Evolutionary conservation across 768 basidiomycete genomes (phyloP).

Genomic region (Serendipita vermifera): DNA sequence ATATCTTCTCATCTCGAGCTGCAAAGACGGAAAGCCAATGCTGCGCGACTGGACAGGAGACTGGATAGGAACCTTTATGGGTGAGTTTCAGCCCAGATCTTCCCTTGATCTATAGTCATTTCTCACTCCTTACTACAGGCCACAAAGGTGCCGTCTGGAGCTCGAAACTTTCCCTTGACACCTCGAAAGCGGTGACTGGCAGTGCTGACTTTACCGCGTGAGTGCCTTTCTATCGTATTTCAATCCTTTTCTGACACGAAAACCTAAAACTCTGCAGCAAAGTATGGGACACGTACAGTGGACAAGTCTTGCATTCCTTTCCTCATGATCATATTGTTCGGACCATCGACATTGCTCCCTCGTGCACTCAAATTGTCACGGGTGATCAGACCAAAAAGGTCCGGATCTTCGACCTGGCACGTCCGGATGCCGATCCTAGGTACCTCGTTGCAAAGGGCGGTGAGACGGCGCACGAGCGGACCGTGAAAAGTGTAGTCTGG

Average conservation of each 20-base stretch:
- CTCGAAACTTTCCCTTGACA: constrained; percentile 78
- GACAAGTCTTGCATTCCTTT: constrained; percentile 83
- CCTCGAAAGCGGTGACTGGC: constrained; percentile 76
- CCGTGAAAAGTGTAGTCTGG: constrained; percentile 88
- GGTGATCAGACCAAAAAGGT: constrained; percentile 98
- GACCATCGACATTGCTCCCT: constrained; percentile 75
- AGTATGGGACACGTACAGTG: constrained; percentile 91
- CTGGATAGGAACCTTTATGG: constrained; percentile 71
- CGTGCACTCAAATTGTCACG: constrained; percentile 56
- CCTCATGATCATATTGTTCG: constrained; percentile 98
- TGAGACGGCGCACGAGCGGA: constrained; percentile 67
- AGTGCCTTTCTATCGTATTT: constrained; percentile 23
- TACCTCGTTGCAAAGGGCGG: constrained; percentile 51
- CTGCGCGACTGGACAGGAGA: constrained; percentile 94
- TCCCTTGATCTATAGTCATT: not conserved
- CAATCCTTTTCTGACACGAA: constrained; percentile 10
- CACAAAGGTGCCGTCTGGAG: constrained; percentile 89
- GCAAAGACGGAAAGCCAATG: constrained; percentile 99
- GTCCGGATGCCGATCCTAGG: constrained; percentile 79
- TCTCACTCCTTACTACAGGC: constrained; percentile 17
- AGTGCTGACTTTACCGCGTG: constrained; percentile 98
- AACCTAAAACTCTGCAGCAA: constrained; percentile 41
- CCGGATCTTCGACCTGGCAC: constrained; percentile 78
- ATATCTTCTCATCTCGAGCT: constrained; percentile 86
- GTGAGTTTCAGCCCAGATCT: constrained; percentile 50